A percentile compares a stretch with the other conserved stretches of the same genome.
Conservation (phyloP, 495 filamentous ascomycete genomes). For the Usnea hakonensis region DNA sequence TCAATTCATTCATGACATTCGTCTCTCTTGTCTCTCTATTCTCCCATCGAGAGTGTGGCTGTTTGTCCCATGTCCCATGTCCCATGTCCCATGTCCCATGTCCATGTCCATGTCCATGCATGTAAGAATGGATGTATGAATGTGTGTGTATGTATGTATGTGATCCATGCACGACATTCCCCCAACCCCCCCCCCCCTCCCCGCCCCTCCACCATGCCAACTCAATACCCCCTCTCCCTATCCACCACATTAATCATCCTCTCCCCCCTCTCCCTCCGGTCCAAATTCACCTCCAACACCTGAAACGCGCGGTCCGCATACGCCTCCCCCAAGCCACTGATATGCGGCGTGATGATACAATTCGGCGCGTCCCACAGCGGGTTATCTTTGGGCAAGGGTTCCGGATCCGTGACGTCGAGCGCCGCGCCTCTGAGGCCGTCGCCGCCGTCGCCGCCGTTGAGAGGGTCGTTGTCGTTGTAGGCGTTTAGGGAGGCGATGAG, state of each 20-base stretch:
- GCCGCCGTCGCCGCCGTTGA: conserved; percentile 21
- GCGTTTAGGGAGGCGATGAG: conserved; percentile 54
- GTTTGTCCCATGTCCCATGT: no score
- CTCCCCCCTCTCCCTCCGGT: conserved; percentile 48
- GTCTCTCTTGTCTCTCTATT: no score
- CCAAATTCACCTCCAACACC: conserved; percentile 55
- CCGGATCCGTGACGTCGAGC: conserved; percentile 80
- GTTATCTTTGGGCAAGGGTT: conserved; percentile 64
- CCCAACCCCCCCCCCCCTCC: no score
- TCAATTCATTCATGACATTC: no score
- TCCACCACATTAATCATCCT: conserved; percentile 61
- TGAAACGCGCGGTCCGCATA: conserved; percentile 54
- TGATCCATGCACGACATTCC: no score
- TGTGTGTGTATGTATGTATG: no score
- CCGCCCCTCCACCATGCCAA: not conserved
- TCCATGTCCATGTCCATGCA: no score
- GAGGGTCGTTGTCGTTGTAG: conserved; percentile 19
- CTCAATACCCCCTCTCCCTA: conserved; percentile 53
- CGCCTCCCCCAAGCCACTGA: conserved; percentile 53
- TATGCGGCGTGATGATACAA: conserved; percentile 71
- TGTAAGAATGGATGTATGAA: no score
- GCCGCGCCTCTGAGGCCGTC: conserved; percentile 61
- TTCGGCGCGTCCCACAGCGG: conserved; percentile 68
- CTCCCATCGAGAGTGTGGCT: no score
- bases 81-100: no score